These are phyloP conservation scores for Aureobasidium sp. DNA, from an alignment of 2,329 filamentous ascomycete genomes.

Conservation along the genomic window DNA sequence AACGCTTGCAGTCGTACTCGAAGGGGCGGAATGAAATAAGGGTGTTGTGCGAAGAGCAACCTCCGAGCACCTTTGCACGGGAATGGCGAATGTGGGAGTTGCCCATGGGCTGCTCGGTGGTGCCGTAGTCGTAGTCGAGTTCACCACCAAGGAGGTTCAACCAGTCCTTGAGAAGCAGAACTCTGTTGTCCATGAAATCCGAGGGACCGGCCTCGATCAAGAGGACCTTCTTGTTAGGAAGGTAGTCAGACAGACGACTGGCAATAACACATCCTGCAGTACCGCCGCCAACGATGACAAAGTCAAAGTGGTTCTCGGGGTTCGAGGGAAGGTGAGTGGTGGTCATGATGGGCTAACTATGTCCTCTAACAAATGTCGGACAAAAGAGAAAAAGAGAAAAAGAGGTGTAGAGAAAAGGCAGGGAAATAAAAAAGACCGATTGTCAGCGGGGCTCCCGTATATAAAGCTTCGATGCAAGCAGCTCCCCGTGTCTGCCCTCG, in stretches of 20 bases:
- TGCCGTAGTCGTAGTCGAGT: constrained; percentile 86
- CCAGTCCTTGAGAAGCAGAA: constrained; percentile 83
- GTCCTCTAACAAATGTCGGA: neutral
- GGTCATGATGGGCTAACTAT: constrained; percentile 47
- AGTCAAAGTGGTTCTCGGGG: constrained; percentile 67
- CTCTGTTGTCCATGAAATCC: constrained; percentile 81
- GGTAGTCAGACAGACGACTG: constrained; percentile 70
- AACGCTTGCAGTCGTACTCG: constrained; percentile 77
- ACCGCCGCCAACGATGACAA: constrained; percentile 77
- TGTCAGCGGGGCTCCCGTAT: neutral
- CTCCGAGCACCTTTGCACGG: constrained; percentile 83
- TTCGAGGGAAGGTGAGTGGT: constrained; percentile 59
- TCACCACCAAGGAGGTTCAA: constrained; percentile 75
- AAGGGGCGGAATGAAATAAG: constrained; percentile 89
- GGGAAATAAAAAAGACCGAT: neutral
- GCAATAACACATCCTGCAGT: constrained; percentile 82
- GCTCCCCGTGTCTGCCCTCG: neutral
- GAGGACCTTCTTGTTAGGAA: constrained; percentile 73
- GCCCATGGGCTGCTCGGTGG: constrained; percentile 81
- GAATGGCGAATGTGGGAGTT: constrained; percentile 91
- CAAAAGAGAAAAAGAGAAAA: neutral
- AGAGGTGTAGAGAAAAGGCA: neutral
- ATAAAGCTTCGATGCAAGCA: neutral
- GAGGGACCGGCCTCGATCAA: constrained; percentile 84
- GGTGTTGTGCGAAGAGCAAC: constrained; percentile 91